A percentile compares a stretch with the other conserved stretches of the same genome.
These are phyloP conservation scores for Phanerochaete sordida DNA, from an alignment of 768 basidiomycete genomes.

Conservation along the genomic window DNA sequence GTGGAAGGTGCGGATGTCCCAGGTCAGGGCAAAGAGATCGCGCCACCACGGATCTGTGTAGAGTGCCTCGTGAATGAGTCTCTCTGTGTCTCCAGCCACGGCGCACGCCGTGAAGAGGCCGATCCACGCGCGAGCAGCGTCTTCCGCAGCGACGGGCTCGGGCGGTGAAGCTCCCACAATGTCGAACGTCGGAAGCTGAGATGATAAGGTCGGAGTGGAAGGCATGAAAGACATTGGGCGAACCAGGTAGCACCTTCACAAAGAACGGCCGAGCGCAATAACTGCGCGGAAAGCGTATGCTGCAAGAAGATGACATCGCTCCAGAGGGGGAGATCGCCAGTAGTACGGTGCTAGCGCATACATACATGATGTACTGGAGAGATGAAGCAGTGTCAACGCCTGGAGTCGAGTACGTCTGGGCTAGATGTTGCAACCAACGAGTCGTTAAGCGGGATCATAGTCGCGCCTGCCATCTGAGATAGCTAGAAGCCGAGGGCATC, in stretches of 20 bases:
- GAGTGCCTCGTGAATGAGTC: not conserved
- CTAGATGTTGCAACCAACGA: too few species aligned
- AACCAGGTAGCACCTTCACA: not conserved
- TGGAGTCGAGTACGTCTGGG: too few species aligned
- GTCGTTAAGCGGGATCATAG: too few species aligned
- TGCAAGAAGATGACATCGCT: slow-evolving; percentile 1
- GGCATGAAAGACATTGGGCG: not conserved
- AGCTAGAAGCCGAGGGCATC: too few species aligned
- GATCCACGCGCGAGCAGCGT: not conserved
- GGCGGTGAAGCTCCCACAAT: not conserved
- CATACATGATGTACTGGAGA: too few species aligned
- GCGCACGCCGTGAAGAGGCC: not conserved
- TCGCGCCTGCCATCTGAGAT: too few species aligned
- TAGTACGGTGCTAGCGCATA: slow-evolving; percentile 19
- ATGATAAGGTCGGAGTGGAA: not conserved
- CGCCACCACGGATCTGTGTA: slow-evolving; percentile 15
- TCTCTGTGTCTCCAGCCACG: not conserved
- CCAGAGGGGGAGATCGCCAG: slow-evolving; percentile 44
- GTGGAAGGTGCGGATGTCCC: slow-evolving; percentile 48
- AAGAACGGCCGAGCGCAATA: not conserved
- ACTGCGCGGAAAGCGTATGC: not conserved
- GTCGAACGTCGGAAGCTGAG: not conserved
- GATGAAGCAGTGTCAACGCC: too few species aligned
- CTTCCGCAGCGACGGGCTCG: not conserved
- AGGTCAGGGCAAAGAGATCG: slow-evolving; percentile 31